Base-by-base conservation (phyloP, 805 yeast genomes). In the Cyberlindnera meyerae region DNA sequence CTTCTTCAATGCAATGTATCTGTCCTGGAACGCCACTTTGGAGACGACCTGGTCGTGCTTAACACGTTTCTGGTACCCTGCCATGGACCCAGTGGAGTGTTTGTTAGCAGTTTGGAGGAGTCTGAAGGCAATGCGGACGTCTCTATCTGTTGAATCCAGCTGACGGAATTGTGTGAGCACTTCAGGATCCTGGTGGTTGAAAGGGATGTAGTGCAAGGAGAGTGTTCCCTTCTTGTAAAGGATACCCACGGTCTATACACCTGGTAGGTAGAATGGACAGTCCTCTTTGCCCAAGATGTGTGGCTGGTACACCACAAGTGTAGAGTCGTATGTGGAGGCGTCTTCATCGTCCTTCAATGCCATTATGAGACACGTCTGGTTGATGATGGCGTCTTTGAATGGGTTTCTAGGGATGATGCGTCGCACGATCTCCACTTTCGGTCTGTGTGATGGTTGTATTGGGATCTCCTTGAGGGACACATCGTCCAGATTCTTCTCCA, bases 371-470 rank as follows among this genome's bases (percentile, higher is more conserved):
- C 97, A 89, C 0, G 96, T 82, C 59, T 90, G 97, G 55, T 85
- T 84, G 43, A 88, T 77, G 17, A 85, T 74, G 34, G 73, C 72
- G 55, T 89, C 97, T 51, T 85, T 82, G 54, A 75, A 78, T 0
- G 96, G 95, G 52, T 89, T 89, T 58, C 97, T 68, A 9, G 97
- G 97, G n/a, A 89, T 73, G 24, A 89, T 77, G 48, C 95, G 68
- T 47, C 97, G 73, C n/a, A 87, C 85, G 31, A 82, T 62, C 47
- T 79, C 77, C 15, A 59, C 55, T 29, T 65, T 63, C 14, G 70
- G 68, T 39, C 52, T 57, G 37, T 50, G 63, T 22, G 11, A 37
- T 33, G 39, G 51, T 18, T 33, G 48, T n/a, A 53, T 45, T 11
- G 42, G 52, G 1, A 60, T 65, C 5, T 48, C 26, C 32, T 62